Evolutionary conservation across 1,139 yeast species (phyloP).

Genomic region (Geotrichum cucujoidarum): DNA sequence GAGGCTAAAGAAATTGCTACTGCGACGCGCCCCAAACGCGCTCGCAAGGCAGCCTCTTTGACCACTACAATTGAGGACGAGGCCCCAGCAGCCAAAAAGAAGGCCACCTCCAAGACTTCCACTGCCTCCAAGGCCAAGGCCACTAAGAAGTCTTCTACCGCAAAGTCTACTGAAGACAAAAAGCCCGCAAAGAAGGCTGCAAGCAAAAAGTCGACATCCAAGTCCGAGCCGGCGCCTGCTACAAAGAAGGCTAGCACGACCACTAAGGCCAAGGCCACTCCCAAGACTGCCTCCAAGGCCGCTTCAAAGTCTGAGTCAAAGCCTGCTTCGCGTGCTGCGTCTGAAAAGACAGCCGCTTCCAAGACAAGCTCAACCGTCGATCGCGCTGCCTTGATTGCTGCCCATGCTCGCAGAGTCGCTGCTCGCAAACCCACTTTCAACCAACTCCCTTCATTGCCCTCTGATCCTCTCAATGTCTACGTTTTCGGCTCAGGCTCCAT

Average conservation of each 20-base stretch:
- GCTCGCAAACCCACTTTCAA: conserved; percentile 12
- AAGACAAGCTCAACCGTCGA: conserved; percentile 9
- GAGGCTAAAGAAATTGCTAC: background rate
- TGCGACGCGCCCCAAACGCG: conserved; percentile 15
- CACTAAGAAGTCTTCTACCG: background rate
- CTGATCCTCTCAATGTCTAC: conserved; percentile 62
- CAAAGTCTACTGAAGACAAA: background rate
- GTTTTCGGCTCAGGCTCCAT: conserved; percentile 97
- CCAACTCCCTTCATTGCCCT: conserved; percentile 37
- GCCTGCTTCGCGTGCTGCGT: conserved; percentile 6
- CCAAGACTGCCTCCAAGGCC: conserved; percentile 2
- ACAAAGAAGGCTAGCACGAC: conserved; percentile 10
- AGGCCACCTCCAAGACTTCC: conserved; percentile 1
- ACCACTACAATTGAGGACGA: conserved; percentile 14
- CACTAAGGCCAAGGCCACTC: background rate
- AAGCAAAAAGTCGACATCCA: background rate
- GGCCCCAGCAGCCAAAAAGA: conserved; percentile 10
- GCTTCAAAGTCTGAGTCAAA: conserved; percentile 3
- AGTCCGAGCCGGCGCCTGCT: conserved; percentile 4
- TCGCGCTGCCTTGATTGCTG: conserved; percentile 14
- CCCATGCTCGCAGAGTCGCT: conserved; percentile 5
- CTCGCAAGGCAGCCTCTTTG: conserved; percentile 13
- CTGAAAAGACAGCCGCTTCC: background rate
- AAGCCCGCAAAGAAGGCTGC: background rate
- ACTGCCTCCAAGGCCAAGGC: conserved; percentile 2